Evolutionary conservation across 2,329 filamentous ascomycete species (phyloP).

Genomic region (Calycina herbarum): DNA sequence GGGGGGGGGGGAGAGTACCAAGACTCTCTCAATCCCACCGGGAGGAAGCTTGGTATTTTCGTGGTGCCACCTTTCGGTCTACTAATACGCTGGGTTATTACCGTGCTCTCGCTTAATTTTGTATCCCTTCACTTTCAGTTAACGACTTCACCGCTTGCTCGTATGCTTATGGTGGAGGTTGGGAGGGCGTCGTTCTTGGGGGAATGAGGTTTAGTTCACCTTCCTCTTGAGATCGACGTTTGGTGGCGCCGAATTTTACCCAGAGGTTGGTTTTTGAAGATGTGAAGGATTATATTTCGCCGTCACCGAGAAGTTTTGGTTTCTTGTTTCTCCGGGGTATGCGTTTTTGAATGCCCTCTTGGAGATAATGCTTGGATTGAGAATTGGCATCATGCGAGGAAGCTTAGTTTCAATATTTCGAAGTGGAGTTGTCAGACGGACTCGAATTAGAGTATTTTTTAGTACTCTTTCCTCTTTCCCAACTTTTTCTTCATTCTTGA

Average conservation of each 20-base stretch:
- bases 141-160: neutral
- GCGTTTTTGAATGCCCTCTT: neutral
- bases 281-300: neutral
- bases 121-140: neutral
- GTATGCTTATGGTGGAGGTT: neutral
- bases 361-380: neutral
- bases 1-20: too few species aligned
- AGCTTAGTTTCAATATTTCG: neutral
- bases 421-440: neutral
- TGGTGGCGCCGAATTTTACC: neutral
- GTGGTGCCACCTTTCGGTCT: neutral
- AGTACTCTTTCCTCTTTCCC: slow-evolving; percentile 1
- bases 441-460: neutral
- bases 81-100: neutral
- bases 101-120: neutral
- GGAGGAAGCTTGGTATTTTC: neutral
- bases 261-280: neutral
- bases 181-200: neutral
- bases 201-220: neutral
- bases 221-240: neutral
- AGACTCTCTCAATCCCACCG: neutral
- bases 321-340: neutral
- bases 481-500: neutral
- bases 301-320: neutral
- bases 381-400: neutral